These are phyloP conservation scores for Albifimbria verrucaria DNA, from an alignment of 2,329 filamentous ascomycete genomes.

Conservation along the genomic window DNA sequence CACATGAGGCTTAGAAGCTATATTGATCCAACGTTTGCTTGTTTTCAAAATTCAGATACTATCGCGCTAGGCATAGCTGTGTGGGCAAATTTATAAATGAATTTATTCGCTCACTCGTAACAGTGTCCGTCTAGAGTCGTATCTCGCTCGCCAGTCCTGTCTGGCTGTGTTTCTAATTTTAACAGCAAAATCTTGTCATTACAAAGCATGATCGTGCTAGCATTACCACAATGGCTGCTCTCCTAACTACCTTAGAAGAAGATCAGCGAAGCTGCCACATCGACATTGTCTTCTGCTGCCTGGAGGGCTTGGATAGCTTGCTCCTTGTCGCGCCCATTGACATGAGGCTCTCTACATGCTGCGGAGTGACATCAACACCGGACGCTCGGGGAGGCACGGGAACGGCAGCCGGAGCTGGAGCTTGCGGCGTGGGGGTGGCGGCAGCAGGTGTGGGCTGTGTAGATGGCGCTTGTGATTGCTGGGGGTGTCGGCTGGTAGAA, in stretches of 20 bases:
- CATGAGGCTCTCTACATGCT: constrained; percentile 72
- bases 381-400: constrained; percentile 16
- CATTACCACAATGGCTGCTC: constrained; percentile 2
- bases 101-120: neutral
- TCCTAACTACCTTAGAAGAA: constrained; percentile 37
- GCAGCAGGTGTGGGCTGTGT: constrained; percentile 10
- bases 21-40: no score
- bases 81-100: no score
- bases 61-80: no score
- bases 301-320: constrained; percentile 78
- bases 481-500: constrained; percentile 38
- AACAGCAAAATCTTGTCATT: neutral
- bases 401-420: constrained; percentile 10
- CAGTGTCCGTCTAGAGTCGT: constrained; percentile 18
- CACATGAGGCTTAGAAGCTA: no score
- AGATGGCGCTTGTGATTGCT: constrained; percentile 8
- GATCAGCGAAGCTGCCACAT: constrained; percentile 81
- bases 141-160: constrained; percentile 5
- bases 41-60: no score
- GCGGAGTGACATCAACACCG: constrained; percentile 47
- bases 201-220: constrained; percentile 14
- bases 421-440: neutral
- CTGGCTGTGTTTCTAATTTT: neutral
- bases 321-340: constrained; percentile 74
- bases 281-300: constrained; percentile 80